Evolutionary conservation across 2,329 filamentous ascomycete species (phyloP), one percentile per base, ranked within the genome.

Genomic region (Penicillium polonicum): DNA sequence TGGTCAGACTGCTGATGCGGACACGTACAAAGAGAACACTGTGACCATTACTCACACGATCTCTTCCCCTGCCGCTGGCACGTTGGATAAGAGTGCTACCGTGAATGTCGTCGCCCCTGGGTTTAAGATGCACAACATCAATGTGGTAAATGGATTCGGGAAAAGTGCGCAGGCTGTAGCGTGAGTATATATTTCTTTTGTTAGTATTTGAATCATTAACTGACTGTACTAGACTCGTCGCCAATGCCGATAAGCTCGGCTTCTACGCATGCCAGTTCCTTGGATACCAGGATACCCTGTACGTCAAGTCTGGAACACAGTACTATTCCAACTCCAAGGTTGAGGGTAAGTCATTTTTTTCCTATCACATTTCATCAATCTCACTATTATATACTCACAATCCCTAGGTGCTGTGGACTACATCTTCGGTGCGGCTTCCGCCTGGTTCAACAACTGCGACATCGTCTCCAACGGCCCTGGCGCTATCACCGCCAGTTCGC

Each of bases 281-380:
- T 2, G 69, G 72, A 2, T 74, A 74, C 48, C 73, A 75, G 44
- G 72, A 75, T 43, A 75, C 72, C 0, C 60, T 74, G 5, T 73
- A 73, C 19, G 73, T 68, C 7, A 72, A 73, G 48, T 46, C 66
- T 2, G 72, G 72, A 12, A 65, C 60, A 4, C 72, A 75, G 41
- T 73, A 73, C 48, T 74, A 74, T 54, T 66, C 63, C 8, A 71
- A 73, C 39, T 72, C 65, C 59, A 60, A 61, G 51, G 68, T 73
- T 19, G 68, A 72, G 61, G 70, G 70, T 68, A 52, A 19, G 33
- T 38, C 4, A 23, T 33, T 2, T 7, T 33, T 2, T 15, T n/a
- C 8, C 7, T 33, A 10, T 17, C 39, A 33, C 17, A n/a, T 19
- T 19, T 4, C 2, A 5, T 12, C 2, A 9, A 42, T 3, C 15